Base-by-base conservation (phyloP, 2,329 filamentous ascomycete species). In the Xylaria sp. region DNA sequence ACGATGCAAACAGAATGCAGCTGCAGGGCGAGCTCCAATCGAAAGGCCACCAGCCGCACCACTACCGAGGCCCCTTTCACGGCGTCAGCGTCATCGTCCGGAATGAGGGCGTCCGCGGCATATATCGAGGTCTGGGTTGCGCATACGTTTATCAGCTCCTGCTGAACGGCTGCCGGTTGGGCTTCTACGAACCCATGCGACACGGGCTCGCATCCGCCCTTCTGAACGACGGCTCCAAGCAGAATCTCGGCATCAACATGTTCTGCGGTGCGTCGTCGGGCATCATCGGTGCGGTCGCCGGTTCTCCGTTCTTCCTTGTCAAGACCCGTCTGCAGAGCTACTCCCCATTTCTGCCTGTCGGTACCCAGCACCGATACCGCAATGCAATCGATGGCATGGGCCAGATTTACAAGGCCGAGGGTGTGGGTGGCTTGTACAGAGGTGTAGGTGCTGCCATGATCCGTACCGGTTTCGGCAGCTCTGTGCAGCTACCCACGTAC, bases 141-240 rank as follows among this genome's bases (percentile, higher is more conserved):
- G 95, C 95, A 69, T 99, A 98, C 77, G 83, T 97, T 74, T 99
- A 99, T 80, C 95, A 99, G 80, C 87, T 98, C 72, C 87, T 96
- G 53, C 88, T 99, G 72, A 99, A 99, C 77, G 95, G 95, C 72
- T 99, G 93, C 79, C 92, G 95, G 57, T 83, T 99, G 57, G 93
- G 95, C 64, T 97, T 99, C 83, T 99, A 99, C 83, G 95, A 99
- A 75, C 95, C 95, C 4, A 87, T 98, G 79, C 92, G 95, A 73
- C 83, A 86, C 49, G 83, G 81, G 21, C 75, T 96, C 44, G 89
- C 92, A 0, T 82, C 80, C 5, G 79, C 91, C 51, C 76, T 97
- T 58, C 90, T 92, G 78, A 83, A 85, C 63, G 90, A 96, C 75
- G 75, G 85, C 31, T 83, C 83, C n/a, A 85, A 89, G 27, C 95